phyloP scores from a whole-genome alignment of 2,329 filamentous ascomycete species.

The Aspergillus piperis region DNA sequence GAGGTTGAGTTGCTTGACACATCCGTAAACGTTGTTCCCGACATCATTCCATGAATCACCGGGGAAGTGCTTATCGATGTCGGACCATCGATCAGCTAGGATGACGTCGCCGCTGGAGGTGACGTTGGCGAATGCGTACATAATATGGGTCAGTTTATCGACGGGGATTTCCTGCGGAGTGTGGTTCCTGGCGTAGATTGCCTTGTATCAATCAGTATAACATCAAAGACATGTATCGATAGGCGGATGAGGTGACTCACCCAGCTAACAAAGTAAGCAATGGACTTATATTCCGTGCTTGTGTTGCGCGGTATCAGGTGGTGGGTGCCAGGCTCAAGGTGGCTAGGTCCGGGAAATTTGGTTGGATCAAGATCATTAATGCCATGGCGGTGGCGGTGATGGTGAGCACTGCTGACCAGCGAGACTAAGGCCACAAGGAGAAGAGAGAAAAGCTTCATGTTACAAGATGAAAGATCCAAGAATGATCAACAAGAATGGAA shows the following conservation, averaged over 20 bases:
- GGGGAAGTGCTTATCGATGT: conserved; percentile 68
- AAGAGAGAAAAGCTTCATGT: neutral
- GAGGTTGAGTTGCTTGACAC: conserved; percentile 72
- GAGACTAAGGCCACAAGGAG: neutral
- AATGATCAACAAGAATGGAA: neutral
- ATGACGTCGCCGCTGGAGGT: conserved; percentile 79
- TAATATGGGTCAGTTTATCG: conserved; percentile 80
- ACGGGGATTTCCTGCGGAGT: conserved; percentile 80
- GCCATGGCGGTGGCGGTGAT: no score
- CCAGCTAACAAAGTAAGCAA: conserved; percentile 52
- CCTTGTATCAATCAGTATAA: conserved; percentile 46
- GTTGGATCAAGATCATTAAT: no score
- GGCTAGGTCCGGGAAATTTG: no score
- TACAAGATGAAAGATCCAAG: neutral
- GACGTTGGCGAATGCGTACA: conserved; percentile 91
- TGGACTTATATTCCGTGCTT: conserved; percentile 25
- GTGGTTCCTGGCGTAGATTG: conserved; percentile 83
- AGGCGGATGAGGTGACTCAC: conserved; percentile 23
- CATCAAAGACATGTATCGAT: neutral
- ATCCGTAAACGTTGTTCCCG: conserved; percentile 75
- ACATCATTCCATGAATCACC: conserved; percentile 66
- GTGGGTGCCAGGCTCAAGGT: no score
- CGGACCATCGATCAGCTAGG: conserved; percentile 69
- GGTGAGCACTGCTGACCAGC: neutral
- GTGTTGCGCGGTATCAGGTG: neutral